Evolutionary conservation across 371 early-diverging fungal species (phyloP).

Genomic region (Mucor velutinosus): DNA sequence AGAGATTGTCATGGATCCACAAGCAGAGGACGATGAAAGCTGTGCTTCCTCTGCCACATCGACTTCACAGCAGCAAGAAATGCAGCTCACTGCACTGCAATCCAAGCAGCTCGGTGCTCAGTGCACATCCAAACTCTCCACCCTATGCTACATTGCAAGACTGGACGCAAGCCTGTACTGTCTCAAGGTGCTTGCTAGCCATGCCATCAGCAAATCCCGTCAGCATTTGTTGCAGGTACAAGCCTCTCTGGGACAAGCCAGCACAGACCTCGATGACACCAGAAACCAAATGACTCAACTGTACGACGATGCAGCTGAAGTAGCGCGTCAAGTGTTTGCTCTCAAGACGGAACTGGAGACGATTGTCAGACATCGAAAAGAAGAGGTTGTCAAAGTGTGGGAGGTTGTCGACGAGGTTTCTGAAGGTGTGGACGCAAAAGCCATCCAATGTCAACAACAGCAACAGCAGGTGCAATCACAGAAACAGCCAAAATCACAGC

Average conservation of each 20-base stretch:
- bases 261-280: conserved; percentile 50
- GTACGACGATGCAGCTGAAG: conserved; percentile 62
- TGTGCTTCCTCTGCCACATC: conserved; percentile 1
- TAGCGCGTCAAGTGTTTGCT: conserved; percentile 53
- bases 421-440: conserved; percentile 33
- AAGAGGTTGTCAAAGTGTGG: conserved; percentile 66
- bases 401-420: conserved; percentile 63
- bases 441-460: conserved; percentile 16
- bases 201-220: conserved; percentile 44
- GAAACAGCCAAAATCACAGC: conserved; percentile 10
- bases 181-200: conserved; percentile 55
- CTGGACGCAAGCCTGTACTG: conserved; percentile 62
- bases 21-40: neutral
- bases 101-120: conserved; percentile 10
- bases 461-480: conserved; percentile 6
- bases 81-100: conserved; percentile 7
- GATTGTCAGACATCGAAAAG: conserved; percentile 58
- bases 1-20: conserved; percentile 28
- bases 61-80: neutral
- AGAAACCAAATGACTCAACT: conserved; percentile 52
- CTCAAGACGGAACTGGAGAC: conserved; percentile 60
- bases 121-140: conserved; percentile 13
- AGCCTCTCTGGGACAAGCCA: conserved; percentile 49
- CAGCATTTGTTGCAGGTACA: conserved; percentile 44
- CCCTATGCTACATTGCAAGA: conserved; percentile 39